Evolutionary conservation across 768 basidiomycete genomes (phyloP).

Genomic region (Coprinopsis sp.): DNA sequence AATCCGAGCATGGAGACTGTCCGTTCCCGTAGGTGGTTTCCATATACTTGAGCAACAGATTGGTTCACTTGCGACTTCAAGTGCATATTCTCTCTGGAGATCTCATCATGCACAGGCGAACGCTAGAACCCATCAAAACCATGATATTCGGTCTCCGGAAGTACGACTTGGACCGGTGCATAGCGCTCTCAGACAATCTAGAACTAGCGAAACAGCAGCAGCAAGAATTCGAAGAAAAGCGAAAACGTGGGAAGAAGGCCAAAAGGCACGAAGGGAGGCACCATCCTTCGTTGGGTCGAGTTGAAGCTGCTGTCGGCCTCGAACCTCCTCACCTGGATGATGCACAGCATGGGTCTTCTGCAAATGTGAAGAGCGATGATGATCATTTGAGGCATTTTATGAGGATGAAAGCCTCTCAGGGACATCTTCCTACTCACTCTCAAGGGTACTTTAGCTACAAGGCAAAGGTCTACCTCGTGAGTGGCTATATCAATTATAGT

Average conservation of each 20-base stretch:
- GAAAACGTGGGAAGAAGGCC: conserved; percentile 6
- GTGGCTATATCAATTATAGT: conserved; percentile 15
- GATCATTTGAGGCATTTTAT: conserved; percentile 9
- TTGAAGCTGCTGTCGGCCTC: not conserved
- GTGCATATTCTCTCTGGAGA: conserved; percentile 75
- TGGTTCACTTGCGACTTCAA: conserved; percentile 16
- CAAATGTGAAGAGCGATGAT: conserved; percentile 4
- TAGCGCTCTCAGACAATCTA: conserved; percentile 21
- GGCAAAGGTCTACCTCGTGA: conserved; percentile 58
- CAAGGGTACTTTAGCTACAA: conserved; percentile 61
- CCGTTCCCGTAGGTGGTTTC: conserved; percentile 41
- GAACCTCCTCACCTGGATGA: not conserved
- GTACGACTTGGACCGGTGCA: conserved; percentile 51
- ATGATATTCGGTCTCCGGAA: conserved; percentile 59
- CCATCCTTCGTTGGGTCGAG: not conserved
- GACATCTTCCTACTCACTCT: conserved; percentile 19
- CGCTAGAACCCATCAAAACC: conserved; percentile 63
- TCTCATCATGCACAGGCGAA: conserved; percentile 65
- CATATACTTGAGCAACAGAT: conserved; percentile 55
- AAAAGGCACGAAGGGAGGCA: not conserved
- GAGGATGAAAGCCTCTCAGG: conserved; percentile 3
- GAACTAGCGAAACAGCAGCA: conserved; percentile 9
- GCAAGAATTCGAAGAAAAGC: not conserved
- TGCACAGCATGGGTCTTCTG: not conserved
- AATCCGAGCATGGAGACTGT: conserved; percentile 57